Base-by-base conservation (phyloP, 805 yeast species). In the Wickerhamomyces hampshirensis region DNA sequence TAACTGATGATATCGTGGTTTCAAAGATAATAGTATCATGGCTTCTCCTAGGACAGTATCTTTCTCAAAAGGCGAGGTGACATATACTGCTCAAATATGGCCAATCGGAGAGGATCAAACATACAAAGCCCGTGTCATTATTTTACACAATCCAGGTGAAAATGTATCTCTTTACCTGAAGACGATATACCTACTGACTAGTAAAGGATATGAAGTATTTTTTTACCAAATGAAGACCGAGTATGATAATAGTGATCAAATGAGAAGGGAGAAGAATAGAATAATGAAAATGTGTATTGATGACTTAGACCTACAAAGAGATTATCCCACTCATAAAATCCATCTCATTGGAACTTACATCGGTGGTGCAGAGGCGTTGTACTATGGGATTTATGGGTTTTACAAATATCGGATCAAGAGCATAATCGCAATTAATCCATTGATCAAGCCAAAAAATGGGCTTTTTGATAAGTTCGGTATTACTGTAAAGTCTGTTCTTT, bases 61-160 rank as follows among this genome's bases (percentile, higher is more conserved):
- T 4, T 35, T 40, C 31, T 32, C 37, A 10, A 38, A 33, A 37
- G 55, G 38, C 40, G 56, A 26, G 51, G 53, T 13, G 52, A 51
- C 40, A 50, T 53, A 41, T 52, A 55, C 30, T 35, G 57, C 40
- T 34, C 50, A 33, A 42, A 38, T 39, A 45, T 50, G 37, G 46
- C 42, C 46, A 24, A 38, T 39, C 15, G 47, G 31, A 19, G 44
- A 39, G 34, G 45, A 40, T 27, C 47, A 38, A 31, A 8, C 17
- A 18, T 36, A 37, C 26, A 41, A 35, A 14, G 53, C 47, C 1
- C 38, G 55, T 12, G 44, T 50, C 3, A 31, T 48, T n/a, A 37
- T 49, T 10, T 34, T 48, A 1, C 47, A 39, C 2, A 50, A 47
- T 27, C 48, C 46, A 4, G 47, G 47, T 4, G 53, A 50, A 31